A percentile compares a stretch with the other conserved stretches of the same genome.
Conservation (phyloP, 441 rosid genomes). For the Aleurites moluccanus region DNA sequence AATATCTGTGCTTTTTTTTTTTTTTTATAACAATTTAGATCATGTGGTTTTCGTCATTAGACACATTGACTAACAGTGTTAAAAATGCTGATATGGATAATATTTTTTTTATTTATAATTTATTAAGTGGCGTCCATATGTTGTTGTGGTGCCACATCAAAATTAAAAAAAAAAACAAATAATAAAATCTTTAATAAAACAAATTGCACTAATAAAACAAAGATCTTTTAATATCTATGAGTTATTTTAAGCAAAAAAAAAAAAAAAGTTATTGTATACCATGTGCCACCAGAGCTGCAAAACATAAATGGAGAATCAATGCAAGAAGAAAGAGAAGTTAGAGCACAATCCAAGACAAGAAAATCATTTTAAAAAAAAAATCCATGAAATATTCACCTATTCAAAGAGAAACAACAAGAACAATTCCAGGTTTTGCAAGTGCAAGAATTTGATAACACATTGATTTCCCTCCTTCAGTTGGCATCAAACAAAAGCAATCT, state of each 20-base stretch:
- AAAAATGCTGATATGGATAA: too few relatives aligned
- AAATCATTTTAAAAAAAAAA: background rate
- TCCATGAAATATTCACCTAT: constrained; percentile 52
- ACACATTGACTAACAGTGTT: too few relatives aligned
- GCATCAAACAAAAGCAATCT: constrained; percentile 97
- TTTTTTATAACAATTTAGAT: too few relatives aligned
- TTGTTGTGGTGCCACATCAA: too few relatives aligned
- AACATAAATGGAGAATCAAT: constrained; percentile 21
- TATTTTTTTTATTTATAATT: too few relatives aligned
- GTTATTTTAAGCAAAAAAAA: background rate
- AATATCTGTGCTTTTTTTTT: too few relatives aligned
- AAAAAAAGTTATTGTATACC: background rate
- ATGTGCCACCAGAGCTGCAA: constrained; percentile 88
- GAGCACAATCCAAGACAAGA: constrained; percentile 3
- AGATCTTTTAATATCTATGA: background rate
- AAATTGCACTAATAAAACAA: background rate
- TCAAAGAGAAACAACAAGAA: constrained; percentile 90
- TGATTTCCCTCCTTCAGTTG: constrained; percentile 96
- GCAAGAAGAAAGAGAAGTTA: constrained; percentile 8
- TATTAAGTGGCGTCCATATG: too few relatives aligned
- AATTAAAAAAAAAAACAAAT: too few relatives aligned
- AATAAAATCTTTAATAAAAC: too few relatives aligned
- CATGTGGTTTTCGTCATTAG: too few relatives aligned
- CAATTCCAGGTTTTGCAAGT: constrained; percentile 81
- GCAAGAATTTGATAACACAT: constrained; percentile 97